Conservation (phyloP, 805 yeast genomes). For the Candida endomychidarum region DNA sequence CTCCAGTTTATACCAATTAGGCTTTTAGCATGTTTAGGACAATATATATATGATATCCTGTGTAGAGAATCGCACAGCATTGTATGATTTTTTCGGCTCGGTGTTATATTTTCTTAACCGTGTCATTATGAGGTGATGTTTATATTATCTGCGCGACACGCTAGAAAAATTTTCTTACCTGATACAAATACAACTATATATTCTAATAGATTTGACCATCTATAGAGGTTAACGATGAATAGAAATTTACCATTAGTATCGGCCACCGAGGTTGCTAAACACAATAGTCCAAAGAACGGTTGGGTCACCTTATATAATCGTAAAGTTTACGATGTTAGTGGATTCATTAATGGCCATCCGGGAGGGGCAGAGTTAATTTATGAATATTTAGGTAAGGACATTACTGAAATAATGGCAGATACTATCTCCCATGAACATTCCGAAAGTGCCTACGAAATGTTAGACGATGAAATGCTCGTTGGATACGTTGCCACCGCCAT, state of each 20-base stretch:
- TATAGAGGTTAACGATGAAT: conserved; percentile 15
- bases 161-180: neutral
- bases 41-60: neutral
- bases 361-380: conserved; percentile 61
- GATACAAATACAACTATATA: neutral
- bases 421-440: conserved; percentile 73
- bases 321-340: conserved; percentile 82
- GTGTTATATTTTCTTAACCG: too few species aligned
- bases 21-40: too few species aligned
- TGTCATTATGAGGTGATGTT: neutral
- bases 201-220: too few species aligned
- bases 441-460: conserved; percentile 80
- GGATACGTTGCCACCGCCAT: conserved; percentile 81
- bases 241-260: conserved; percentile 61
- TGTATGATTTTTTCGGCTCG: neutral
- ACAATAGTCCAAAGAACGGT: conserved; percentile 54
- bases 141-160: conserved; percentile 1
- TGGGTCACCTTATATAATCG: conserved; percentile 82
- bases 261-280: conserved; percentile 49
- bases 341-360: conserved; percentile 70
- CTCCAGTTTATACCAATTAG: neutral
- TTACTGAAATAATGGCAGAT: conserved; percentile 78
- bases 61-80: neutral
- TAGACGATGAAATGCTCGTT: conserved; percentile 75
- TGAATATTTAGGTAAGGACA: conserved; percentile 59